Conservation (phyloP, 345 rosid species). For the Sisymbrium altissimum region DNA sequence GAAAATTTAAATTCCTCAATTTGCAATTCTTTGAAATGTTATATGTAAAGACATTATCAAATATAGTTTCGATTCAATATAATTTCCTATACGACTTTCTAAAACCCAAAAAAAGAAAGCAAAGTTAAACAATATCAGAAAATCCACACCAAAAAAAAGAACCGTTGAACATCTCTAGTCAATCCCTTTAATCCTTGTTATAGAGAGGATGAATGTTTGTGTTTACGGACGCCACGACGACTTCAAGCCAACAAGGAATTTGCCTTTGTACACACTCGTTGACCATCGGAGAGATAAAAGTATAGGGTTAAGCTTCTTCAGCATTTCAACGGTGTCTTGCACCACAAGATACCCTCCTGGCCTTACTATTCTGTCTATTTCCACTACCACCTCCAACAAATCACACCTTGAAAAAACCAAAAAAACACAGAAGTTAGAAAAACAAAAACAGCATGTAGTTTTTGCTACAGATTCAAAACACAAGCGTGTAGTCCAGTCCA, state of each 20-base stretch:
- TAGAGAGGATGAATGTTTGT: neutral
- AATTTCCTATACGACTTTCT: conserved; percentile 3
- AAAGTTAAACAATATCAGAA: neutral
- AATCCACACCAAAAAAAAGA: neutral
- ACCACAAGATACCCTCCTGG: conserved; percentile 78
- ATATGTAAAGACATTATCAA: neutral
- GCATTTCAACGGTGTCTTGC: conserved; percentile 60
- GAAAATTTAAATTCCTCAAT: neutral
- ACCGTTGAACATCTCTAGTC: neutral
- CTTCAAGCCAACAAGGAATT: conserved; percentile 64
- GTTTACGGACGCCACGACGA: conserved; percentile 68
- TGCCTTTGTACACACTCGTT: conserved; percentile 50
- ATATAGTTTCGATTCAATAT: neutral
- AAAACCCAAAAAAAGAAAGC: neutral
- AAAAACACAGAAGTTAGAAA: neutral
- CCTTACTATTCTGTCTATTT: conserved; percentile 76
- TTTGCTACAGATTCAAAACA: neutral
- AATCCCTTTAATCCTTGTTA: neutral
- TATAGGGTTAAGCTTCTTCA: conserved; percentile 56
- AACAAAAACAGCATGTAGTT: neutral
- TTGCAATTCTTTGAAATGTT: neutral
- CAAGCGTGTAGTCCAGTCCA: neutral
- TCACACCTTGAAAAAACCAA: conserved; percentile 52
- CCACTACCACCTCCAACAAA: conserved; percentile 50
- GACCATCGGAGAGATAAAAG: conserved; percentile 72